Conservation (phyloP, 106 monocot species). For the Posidonia australis region DNA sequence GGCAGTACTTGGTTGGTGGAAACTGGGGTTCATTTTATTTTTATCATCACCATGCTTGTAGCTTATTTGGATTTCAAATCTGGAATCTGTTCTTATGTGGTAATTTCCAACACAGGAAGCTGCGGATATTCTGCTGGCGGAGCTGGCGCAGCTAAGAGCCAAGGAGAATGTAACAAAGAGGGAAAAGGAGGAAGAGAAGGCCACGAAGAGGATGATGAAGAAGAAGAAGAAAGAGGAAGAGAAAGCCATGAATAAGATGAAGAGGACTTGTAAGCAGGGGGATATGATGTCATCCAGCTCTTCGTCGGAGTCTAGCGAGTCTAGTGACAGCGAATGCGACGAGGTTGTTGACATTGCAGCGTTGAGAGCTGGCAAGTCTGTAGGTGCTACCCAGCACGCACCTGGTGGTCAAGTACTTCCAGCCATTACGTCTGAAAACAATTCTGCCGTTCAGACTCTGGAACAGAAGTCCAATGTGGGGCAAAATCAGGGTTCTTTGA, state of each 20-base stretch:
- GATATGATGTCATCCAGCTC: slow-evolving; percentile 19
- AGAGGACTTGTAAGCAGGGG: not conserved
- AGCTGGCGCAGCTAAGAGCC: slow-evolving; percentile 36
- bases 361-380: not conserved
- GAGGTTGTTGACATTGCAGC: slow-evolving; percentile 10
- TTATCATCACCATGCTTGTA: too few species aligned
- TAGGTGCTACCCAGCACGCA: not conserved
- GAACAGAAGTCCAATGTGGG: not conserved
- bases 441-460: not conserved
- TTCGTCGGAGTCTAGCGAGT: slow-evolving; percentile 56
- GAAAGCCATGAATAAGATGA: slow-evolving; percentile 9
- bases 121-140: slow-evolving; percentile 22
- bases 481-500: not conserved
- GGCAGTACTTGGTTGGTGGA: too few species aligned
- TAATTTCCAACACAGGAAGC: too few species aligned
- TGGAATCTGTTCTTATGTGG: too few species aligned
- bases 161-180: slow-evolving; percentile 50
- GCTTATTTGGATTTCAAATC: too few species aligned
- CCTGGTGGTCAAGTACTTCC: not conserved
- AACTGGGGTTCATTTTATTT: slow-evolving; percentile 14
- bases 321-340: slow-evolving; percentile 70
- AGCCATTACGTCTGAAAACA: not conserved
- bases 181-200: slow-evolving; percentile 31
- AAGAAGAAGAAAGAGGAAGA: slow-evolving; percentile 12
- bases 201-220: not conserved